Base-by-base conservation (phyloP, 768 basidiomycete genomes). In the Boletellus ananas region DNA sequence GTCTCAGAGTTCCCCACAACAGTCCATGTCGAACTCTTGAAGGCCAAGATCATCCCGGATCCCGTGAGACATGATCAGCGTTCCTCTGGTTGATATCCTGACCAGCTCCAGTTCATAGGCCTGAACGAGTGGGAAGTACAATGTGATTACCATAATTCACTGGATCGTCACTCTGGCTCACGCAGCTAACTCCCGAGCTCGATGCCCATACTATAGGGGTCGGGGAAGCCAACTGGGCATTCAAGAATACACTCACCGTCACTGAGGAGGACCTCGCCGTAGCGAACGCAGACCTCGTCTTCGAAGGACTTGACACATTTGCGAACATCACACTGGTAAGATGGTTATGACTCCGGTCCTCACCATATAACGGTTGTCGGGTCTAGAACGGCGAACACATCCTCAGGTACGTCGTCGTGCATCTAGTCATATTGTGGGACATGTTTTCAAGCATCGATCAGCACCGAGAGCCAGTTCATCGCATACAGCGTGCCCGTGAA, bases 231-330 rank as follows among this genome's bases (percentile, higher is more conserved):
- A 79, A 84, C 33, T 96, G 94, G 94, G 73, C 75, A 17, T 97
- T 95, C 75, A 84, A 78, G 60, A 84, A 82, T 4, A 71, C 63
- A 2, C 85, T 96, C 61, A 60, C 66, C 6, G 71, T 83, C 17
- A 71, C 74, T 2, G 71, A 76, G 16, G 64, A 65, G 16, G 79
- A 84, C 40, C 63, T 84, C 16, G 54, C 59, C 1, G 64, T 70
- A 2, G 55, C 73, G 3, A 75, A 85, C 46, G 72, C 77, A 27
- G 92, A 94, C 63, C 72, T 97, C 16, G 76, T 94, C 8, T 93
- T 95, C 53, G 92, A 95, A 11, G 94, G 94, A 16, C 69, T 97
- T 17, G 94, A 97, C 62, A 96, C 94, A 0, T 95, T 93, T 63
- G 83, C 87, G 3, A 74, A 72, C n/a, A 76, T 94, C 36, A 67